Base-by-base conservation (phyloP, 2,329 filamentous ascomycete genomes). In the Aspergillus brunneoviolaceus region DNA sequence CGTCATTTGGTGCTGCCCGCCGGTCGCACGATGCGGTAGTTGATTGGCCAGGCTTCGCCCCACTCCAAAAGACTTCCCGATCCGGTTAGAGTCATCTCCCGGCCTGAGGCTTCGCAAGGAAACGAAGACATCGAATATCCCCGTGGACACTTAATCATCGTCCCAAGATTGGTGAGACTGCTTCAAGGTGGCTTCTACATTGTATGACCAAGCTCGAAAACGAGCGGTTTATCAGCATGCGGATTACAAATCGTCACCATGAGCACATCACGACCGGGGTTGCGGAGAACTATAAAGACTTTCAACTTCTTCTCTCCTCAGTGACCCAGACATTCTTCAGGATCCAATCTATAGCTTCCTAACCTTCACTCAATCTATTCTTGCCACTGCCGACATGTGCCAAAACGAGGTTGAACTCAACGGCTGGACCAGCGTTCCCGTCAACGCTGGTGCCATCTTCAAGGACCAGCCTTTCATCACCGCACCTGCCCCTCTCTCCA, bases 21-120 rank as follows among this genome's bases (percentile, higher is more conserved):
- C 29, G 29, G 31, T 35, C 49, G 16, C 27, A 35, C 4, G 10
- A 5, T 1, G 1, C 2, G 31, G 9, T 3, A 25, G 31, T 14
- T 35, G 14, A 19, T 45, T 45, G 39, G 39, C 16, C 39, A 19
- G n/a, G 1, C 3, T 7, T 6, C 2, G 16, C 39, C 51, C 51
- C 51, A 53, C 51, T 53, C 51, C 51, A 45, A 47, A 45, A 21
- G 11, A 53, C 35, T 53, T n/a, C 51, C 51, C 12, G 33, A 53
- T 25, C 6, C 14, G 27, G 51, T 29, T 39, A 52, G 21, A 19
- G 29, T 2, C 51, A 23, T 16, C 2, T 12, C 33, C 5, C 12
- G 11, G 42, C 51, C 21, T 42, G 33, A 11, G 42, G 35, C 51
- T 27, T 29, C 27, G 27, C 27, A 9, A 29, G 1, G 23, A 19